These are phyloP conservation scores for Neoascochyta sp. DNA, from an alignment of 2,329 filamentous ascomycete species.

Conservation along the genomic window DNA sequence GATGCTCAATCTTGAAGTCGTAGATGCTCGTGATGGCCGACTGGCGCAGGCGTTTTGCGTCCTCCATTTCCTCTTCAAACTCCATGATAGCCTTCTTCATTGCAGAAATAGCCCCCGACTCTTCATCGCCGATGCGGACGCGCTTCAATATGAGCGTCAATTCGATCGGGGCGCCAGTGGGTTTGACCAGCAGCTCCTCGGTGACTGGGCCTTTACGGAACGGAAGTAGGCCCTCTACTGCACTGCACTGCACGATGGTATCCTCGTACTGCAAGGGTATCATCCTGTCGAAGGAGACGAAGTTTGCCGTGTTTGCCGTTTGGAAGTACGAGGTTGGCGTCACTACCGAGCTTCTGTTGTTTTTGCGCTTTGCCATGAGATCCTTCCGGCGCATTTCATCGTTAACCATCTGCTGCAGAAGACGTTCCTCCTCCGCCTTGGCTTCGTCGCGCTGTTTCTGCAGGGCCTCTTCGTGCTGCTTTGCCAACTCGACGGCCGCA, in stretches of 20 bases:
- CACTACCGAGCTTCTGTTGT: constrained; percentile 41
- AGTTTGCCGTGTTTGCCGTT: constrained; percentile 27
- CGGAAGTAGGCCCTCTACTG: constrained; percentile 63
- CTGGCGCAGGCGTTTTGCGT: constrained; percentile 70
- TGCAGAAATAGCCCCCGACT: constrained; percentile 60
- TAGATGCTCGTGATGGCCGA: constrained; percentile 73
- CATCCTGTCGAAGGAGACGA: constrained; percentile 63
- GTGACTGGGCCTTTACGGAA: constrained; percentile 65
- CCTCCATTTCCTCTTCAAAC: constrained; percentile 72
- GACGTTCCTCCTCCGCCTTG: constrained; percentile 64
- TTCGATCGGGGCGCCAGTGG: constrained; percentile 52
- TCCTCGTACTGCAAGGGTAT: constrained; percentile 61
- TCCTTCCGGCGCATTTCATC: constrained; percentile 69
- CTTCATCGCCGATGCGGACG: constrained; percentile 39
- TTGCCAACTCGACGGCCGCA: constrained; percentile 58
- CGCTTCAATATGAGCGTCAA: constrained; percentile 62
- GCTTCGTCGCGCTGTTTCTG: constrained; percentile 44
- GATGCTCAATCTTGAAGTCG: constrained; percentile 67
- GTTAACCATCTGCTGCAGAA: constrained; percentile 67
- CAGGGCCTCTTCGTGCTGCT: constrained; percentile 42
- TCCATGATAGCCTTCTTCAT: constrained; percentile 73
- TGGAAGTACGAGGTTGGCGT: constrained; percentile 39
- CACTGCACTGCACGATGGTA: constrained; percentile 63
- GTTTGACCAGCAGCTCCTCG: constrained; percentile 68
- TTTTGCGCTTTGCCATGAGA: constrained; percentile 55